A percentile compares a stretch with the other conserved stretches of the same genome.
Evolutionary conservation across 257 asterid genomes (phyloP).

Genomic region (Orobanche coerulescens): DNA sequence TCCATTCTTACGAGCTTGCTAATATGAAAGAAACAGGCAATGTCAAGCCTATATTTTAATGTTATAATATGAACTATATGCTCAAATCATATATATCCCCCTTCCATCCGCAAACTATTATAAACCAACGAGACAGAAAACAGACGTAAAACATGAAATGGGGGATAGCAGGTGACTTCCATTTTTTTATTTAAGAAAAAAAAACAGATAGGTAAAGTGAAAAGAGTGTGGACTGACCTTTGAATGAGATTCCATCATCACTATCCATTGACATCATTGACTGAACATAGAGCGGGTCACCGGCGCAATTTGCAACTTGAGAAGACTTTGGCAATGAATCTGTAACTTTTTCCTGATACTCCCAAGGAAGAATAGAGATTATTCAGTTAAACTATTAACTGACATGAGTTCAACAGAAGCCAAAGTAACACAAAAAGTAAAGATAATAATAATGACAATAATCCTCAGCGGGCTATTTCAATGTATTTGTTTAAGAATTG

Average conservation of each 20-base stretch:
- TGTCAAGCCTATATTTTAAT: neutral
- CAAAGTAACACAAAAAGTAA: neutral
- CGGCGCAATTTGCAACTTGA: slow-evolving; percentile 54
- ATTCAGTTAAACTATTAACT: slow-evolving; percentile 15
- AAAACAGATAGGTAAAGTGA: no score
- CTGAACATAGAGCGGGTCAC: slow-evolving; percentile 67
- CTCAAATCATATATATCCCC: neutral
- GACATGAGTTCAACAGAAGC: neutral
- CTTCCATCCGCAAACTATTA: neutral
- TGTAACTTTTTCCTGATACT: slow-evolving; percentile 60
- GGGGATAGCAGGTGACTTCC: neutral
- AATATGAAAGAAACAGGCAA: neutral
- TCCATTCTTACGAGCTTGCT: neutral
- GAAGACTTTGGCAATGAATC: slow-evolving; percentile 64
- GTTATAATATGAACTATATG: neutral
- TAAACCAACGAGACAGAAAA: neutral
- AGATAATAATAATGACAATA: neutral
- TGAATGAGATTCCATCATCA: slow-evolving; percentile 80
- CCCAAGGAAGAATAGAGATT: neutral
- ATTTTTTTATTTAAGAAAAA: neutral
- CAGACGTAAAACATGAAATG: neutral
- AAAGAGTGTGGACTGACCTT: slow-evolving; percentile 47
- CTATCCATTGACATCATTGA: slow-evolving; percentile 56
- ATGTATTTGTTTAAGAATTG: no score
- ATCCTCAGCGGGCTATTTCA: no score